Evolutionary conservation across 23 red algal species (phyloP).

Genomic region (Gracilaria domingensis): DNA sequence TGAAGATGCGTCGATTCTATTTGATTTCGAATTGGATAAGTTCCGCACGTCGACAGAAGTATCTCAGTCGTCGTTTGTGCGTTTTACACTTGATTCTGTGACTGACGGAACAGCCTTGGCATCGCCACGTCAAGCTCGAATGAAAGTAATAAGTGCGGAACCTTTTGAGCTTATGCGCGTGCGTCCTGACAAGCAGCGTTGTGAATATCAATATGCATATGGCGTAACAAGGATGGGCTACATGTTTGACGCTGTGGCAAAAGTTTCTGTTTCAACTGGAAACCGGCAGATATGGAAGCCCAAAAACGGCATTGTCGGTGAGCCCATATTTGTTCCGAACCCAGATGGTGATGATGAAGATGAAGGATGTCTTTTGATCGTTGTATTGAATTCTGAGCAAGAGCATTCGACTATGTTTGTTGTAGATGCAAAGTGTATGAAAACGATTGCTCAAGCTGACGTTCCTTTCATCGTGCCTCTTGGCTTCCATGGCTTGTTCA

Average conservation of each 20-base stretch:
- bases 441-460: conserved; percentile 36
- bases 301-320: conserved; percentile 7
- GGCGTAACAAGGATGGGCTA: not conserved
- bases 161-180: conserved; percentile 46
- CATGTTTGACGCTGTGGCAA: conserved; percentile 18
- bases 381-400: not conserved
- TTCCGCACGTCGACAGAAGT: not conserved
- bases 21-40: conserved; percentile 42
- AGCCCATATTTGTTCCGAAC: conserved; percentile 69
- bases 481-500: conserved; percentile 68
- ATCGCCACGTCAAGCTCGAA: not conserved
- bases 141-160: not conserved
- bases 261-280: conserved; percentile 27
- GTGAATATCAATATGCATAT: conserved; percentile 55
- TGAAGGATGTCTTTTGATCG: conserved; percentile 54
- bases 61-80: not conserved
- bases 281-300: not conserved
- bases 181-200: not conserved
- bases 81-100: not conserved
- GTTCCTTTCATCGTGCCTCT: conserved; percentile 43
- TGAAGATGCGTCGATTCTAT: conserved; percentile 43
- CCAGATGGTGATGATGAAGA: conserved; percentile 42
- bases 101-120: not conserved
- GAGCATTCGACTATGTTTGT: conserved; percentile 32
- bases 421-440: conserved; percentile 43